Conservation (phyloP, 2,329 filamentous ascomycete species). For the Neoscytalidium dimidiatum region DNA sequence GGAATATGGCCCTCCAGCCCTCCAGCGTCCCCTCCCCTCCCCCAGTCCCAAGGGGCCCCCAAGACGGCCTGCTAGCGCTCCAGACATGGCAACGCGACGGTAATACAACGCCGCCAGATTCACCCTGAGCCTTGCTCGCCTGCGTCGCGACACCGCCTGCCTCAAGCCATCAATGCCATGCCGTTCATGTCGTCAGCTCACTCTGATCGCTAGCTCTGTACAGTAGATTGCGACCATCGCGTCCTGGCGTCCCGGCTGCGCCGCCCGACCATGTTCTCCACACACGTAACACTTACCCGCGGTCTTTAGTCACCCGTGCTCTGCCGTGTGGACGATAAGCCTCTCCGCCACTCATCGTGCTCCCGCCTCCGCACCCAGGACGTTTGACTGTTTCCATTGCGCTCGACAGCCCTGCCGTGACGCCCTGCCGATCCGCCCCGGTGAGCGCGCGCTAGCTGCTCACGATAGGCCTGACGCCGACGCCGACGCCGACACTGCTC, state of each 20-base stretch:
- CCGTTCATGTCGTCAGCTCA: neutral
- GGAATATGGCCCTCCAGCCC: no score
- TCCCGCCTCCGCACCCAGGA: slow-evolving; percentile 11
- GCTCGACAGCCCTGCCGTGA: slow-evolving; percentile 7
- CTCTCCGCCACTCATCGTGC: slow-evolving; percentile 27
- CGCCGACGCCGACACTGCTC: neutral
- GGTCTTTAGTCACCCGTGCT: slow-evolving; percentile 34
- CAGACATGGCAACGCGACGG: neutral
- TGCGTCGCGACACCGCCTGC: neutral
- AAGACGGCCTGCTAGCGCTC: no score
- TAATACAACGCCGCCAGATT: neutral
- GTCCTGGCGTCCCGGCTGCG: neutral
- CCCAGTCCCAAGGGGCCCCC: no score
- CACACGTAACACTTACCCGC: slow-evolving; percentile 34
- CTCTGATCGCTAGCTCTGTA: neutral
- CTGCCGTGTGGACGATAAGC: slow-evolving; percentile 36
- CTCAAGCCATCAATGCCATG: neutral
- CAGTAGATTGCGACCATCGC: neutral
- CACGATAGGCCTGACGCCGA: neutral
- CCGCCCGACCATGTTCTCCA: slow-evolving; percentile 23
- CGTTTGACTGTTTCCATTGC: neutral
- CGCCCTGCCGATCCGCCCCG: slow-evolving; percentile 20
- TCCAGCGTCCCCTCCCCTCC: no score
- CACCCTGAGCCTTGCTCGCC: neutral
- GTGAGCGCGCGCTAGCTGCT: neutral